A percentile compares a stretch with the other conserved stretches of the same genome.
phyloP scores from a whole-genome alignment of 768 basidiomycete genomes.

The Lepiota venenata region DNA sequence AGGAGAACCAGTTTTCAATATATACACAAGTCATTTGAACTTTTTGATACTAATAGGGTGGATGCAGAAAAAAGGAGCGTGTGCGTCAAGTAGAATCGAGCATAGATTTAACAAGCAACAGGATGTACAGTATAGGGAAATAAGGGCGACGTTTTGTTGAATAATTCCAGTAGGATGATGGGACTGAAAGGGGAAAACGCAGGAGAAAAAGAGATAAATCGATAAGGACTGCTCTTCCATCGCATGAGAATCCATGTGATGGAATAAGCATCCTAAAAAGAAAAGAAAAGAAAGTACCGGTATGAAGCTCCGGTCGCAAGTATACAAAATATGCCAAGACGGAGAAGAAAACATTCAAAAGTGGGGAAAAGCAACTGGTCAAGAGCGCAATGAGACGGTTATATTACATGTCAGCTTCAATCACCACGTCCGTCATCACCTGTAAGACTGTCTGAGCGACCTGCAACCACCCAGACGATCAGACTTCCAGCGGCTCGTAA shows the following conservation, averaged over 20 bases:
- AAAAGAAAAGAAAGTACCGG: conserved; percentile 16
- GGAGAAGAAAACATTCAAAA: conserved; percentile 11
- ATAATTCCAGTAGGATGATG: conserved; percentile 25
- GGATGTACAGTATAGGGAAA: conserved; percentile 29
- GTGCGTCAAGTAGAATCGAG: conserved; percentile 14
- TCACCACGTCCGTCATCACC: conserved; percentile 42
- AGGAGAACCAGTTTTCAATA: conserved; percentile 19
- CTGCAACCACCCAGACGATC: conserved; percentile 33
- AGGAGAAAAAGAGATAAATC: neutral
- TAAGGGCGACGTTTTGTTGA: conserved; percentile 19
- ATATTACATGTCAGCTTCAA: conserved; percentile 18
- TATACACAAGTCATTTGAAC: conserved; percentile 6
- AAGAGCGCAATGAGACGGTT: neutral
- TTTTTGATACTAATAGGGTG: conserved; percentile 8
- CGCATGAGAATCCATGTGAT: conserved; percentile 23
- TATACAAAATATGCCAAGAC: conserved; percentile 13
- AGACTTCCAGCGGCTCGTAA: conserved; percentile 86
- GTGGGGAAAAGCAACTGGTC: conserved; percentile 11
- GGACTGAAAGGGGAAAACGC: neutral
- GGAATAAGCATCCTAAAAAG: conserved; percentile 25
- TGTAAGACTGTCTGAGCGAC: conserved; percentile 42
- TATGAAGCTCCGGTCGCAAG: conserved; percentile 16
- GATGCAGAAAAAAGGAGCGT: conserved; percentile 11
- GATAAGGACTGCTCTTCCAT: conserved; percentile 24
- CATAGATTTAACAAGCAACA: conserved; percentile 33